These are phyloP conservation scores for Backusella macrospora DNA, from an alignment of 192 early-diverging fungal genomes.

Conservation along the genomic window DNA sequence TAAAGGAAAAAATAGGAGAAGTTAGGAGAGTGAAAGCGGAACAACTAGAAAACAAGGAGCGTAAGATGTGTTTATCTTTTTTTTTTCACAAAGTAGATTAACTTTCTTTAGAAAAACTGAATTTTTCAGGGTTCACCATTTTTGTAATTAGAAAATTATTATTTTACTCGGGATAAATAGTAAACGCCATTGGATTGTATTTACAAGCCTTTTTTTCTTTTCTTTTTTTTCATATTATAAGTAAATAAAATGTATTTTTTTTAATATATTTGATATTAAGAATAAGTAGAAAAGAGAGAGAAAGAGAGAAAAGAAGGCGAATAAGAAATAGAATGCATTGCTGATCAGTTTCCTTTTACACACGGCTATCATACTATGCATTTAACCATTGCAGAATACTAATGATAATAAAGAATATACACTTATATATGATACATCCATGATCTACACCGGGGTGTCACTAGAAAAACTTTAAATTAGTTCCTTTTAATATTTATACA, in stretches of 20 bases:
- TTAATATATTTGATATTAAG: not conserved
- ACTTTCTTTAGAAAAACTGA: not conserved
- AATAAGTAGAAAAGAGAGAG: not conserved
- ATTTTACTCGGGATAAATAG: not conserved
- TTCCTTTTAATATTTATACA: not conserved
- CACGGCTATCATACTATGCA: not conserved
- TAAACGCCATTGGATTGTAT: not conserved
- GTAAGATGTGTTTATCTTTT: slow-evolving; percentile 3
- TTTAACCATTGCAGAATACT: not conserved
- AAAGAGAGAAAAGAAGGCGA: not conserved
- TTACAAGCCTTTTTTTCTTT: not conserved
- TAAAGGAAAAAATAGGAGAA: not conserved
- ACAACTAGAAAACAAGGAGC: slow-evolving; percentile 4
- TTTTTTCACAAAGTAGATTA: not conserved
- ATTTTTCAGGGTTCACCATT: slow-evolving; percentile 4
- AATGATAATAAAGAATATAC: not conserved
- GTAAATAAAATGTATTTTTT: not conserved
- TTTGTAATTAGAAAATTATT: not conserved
- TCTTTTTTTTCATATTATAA: not conserved
- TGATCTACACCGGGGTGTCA: not conserved
- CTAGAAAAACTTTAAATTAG: not conserved
- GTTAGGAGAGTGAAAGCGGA: not conserved
- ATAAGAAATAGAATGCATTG: not conserved
- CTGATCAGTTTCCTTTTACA: not conserved
- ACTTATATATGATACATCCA: not conserved